phyloP scores from a whole-genome alignment of 2,329 filamentous ascomycete species.

The Biscogniauxia sp. region DNA sequence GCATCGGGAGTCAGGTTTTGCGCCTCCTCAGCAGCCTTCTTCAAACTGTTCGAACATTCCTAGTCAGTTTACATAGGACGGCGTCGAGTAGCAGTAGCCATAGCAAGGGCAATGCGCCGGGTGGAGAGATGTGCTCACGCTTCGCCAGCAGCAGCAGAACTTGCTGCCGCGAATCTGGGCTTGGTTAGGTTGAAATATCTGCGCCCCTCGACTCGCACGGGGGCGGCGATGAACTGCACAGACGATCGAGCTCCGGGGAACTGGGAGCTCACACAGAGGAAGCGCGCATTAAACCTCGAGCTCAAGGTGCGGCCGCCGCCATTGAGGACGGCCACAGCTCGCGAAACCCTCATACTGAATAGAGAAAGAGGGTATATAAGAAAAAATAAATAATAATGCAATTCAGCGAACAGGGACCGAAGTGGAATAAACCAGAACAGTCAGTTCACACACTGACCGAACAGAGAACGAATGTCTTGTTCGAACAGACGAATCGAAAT shows the following conservation, averaged over 20 bases:
- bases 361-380: slow-evolving; percentile 15
- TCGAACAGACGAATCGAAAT: not conserved
- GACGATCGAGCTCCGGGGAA: slow-evolving; percentile 27
- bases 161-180: slow-evolving; percentile 31
- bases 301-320: slow-evolving; percentile 37
- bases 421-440: not conserved
- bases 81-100: too few relatives aligned
- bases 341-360: slow-evolving; percentile 39
- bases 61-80: not conserved
- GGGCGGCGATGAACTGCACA: slow-evolving; percentile 32
- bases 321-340: slow-evolving; percentile 37
- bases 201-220: slow-evolving; percentile 32
- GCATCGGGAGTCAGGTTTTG: slow-evolving; percentile 53
- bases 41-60: slow-evolving; percentile 36
- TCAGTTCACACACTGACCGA: not conserved
- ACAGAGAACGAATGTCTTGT: too few relatives aligned
- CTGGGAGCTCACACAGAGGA: slow-evolving; percentile 33
- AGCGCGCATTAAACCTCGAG: slow-evolving; percentile 33
- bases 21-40: slow-evolving; percentile 51
- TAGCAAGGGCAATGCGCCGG: not conserved
- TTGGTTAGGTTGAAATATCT: slow-evolving; percentile 40
- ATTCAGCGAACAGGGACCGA: slow-evolving; percentile 13
- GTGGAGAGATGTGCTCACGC: slow-evolving; percentile 34
- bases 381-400: slow-evolving; percentile 21
- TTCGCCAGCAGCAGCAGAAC: slow-evolving; percentile 35